Percentiles rank a stretch among this genome's conserved stretches.
These are phyloP conservation scores for Jamesozyma piceae DNA, from an alignment of 805 yeast genomes.

Conservation along the genomic window DNA sequence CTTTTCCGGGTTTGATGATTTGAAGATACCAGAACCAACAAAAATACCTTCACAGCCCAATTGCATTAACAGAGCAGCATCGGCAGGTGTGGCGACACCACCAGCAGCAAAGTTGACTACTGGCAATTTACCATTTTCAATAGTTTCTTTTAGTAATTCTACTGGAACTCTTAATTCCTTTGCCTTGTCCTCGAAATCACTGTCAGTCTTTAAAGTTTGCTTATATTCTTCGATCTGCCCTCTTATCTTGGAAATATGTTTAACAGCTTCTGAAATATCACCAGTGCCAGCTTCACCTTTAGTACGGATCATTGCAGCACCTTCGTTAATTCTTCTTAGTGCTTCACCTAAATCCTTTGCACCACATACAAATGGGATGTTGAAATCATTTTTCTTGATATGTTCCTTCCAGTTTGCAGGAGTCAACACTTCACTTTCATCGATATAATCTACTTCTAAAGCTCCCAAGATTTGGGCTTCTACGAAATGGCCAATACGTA, in stretches of 20 bases:
- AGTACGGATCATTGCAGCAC: constrained; percentile 81
- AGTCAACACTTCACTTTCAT: constrained; percentile 76
- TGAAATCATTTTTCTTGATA: constrained; percentile 49
- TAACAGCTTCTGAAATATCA: constrained; percentile 73
- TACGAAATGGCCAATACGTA: constrained; percentile 73
- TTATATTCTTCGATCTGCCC: constrained; percentile 36
- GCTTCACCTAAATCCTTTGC: constrained; percentile 78
- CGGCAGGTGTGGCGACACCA: constrained; percentile 82
- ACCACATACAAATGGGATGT: constrained; percentile 78
- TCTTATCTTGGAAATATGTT: constrained; percentile 56
- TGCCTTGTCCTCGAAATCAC: constrained; percentile 44
- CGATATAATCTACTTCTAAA: constrained; percentile 68
- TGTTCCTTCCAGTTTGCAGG: constrained; percentile 68
- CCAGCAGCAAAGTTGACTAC: constrained; percentile 86
- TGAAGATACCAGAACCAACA: constrained; percentile 73
- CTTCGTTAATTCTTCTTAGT: constrained; percentile 65
- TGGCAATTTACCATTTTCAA: constrained; percentile 51
- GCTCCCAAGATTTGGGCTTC: constrained; percentile 73
- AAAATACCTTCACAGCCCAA: constrained; percentile 73
- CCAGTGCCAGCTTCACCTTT: constrained; percentile 91
- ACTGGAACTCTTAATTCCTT: constrained; percentile 50
- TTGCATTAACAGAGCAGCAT: constrained; percentile 78
- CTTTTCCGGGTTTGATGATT: constrained; percentile 59
- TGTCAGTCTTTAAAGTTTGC: constrained; percentile 35
- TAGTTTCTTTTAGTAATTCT: constrained; percentile 37